phyloP scores from a whole-genome alignment of 306 rosid genomes.

The Quillaja saponaria region DNA sequence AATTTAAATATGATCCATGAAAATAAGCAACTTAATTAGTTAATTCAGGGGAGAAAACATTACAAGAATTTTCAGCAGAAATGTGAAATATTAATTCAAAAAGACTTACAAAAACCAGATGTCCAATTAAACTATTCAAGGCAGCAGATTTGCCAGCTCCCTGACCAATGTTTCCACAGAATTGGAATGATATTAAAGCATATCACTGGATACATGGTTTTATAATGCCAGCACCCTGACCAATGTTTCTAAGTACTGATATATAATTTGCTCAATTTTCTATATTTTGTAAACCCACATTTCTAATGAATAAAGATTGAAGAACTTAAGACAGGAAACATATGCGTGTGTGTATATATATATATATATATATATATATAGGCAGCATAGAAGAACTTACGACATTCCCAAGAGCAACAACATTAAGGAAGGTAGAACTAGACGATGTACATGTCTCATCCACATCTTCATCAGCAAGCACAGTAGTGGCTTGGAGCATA shows the following conservation, averaged over 20 bases:
- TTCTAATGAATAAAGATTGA: not conserved
- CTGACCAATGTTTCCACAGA: constrained; percentile 38
- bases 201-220: not conserved
- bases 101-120: constrained; percentile 91
- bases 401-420: constrained; percentile 89
- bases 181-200: not conserved
- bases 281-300: not conserved
- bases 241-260: too few species aligned
- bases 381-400: constrained; percentile 51
- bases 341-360: too few species aligned
- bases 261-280: not conserved
- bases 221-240: too few species aligned
- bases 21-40: constrained; percentile 1
- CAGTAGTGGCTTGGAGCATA: constrained; percentile 87
- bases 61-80: not conserved
- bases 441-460: constrained; percentile 50
- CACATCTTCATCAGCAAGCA: constrained; percentile 90
- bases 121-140: constrained; percentile 91
- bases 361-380: too few species aligned
- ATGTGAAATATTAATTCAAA: not conserved
- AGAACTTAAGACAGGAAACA: too few species aligned
- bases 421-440: constrained; percentile 80
- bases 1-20: not conserved
- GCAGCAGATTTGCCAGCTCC: constrained; percentile 97
- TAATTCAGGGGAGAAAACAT: constrained; percentile 18